Base-by-base conservation (phyloP, 352 stramenopile genomes). In the Peronospora tabacina region DNA sequence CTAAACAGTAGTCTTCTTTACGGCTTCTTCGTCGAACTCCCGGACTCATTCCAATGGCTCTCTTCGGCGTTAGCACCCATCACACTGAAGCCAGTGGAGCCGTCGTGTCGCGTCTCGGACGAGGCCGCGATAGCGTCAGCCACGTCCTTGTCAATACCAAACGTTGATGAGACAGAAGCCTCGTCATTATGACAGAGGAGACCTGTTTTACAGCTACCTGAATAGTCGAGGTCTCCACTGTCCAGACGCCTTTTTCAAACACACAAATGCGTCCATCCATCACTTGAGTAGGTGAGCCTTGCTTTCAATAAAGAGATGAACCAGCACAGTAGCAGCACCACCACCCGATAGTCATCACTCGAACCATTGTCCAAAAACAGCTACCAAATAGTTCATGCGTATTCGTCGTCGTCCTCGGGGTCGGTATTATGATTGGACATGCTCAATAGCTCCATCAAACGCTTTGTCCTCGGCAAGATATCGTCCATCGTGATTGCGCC, bases 391-490 rank as follows among this genome's bases (percentile, higher is more conserved):
- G n/a, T 4, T 68, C 78, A 46, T 52, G 56, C 47, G 66, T 70
- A 19, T 55, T 70, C 55, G 32, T 77, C 36, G 35, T 68, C 40
- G 44, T 61, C 51, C 22, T 60, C 53, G 5, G 52, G 51, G 4
- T 62, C 61, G 2, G 49, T 28, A 37, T 67, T 61, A 39, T 88
- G 72, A 43, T 88, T 82, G 0, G 81, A 90, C 17, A 87, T 28
- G 52, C 78, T 87, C 39, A 90, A 49, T 29, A 92, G 54, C 55
- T 92, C 78, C 78, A 92, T 92, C 45, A 92, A 60, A 2, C 78
- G 70, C 42, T 83, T 77, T 7, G 76, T 88, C 32, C 81, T 74
- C 2, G 81, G 78, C 2, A 92, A 44, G 33, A 92, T 87, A 38
- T 92, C 78, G 2, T 90, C 56, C 47, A 84, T 84, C 17, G 74